A percentile compares a stretch with the other conserved stretches of the same genome.
phyloP scores from a whole-genome alignment of 345 rosid species.

The Kernera saxatilis region DNA sequence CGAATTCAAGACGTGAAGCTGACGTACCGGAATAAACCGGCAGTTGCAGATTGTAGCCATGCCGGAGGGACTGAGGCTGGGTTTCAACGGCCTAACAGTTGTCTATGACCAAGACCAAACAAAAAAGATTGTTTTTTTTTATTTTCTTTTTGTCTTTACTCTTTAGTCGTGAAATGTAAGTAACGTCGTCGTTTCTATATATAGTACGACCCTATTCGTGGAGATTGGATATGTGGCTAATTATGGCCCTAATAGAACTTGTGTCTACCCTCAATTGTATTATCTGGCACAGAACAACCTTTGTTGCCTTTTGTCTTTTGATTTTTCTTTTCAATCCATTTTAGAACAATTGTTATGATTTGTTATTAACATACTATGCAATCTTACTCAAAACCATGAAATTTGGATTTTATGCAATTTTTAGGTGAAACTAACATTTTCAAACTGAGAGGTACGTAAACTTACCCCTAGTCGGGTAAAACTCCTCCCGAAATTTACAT shows the following conservation, averaged over 20 bases:
- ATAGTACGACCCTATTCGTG: not conserved
- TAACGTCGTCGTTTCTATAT: not conserved
- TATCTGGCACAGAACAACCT: not conserved
- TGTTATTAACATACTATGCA: no score
- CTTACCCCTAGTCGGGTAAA: no score
- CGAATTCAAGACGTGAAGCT: constrained; percentile 47
- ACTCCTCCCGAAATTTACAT: no score
- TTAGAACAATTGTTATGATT: no score
- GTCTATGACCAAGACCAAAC: constrained; percentile 27
- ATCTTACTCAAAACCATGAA: no score
- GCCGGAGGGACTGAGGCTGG: constrained; percentile 51
- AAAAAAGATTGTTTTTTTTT: not conserved
- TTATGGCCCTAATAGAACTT: not conserved
- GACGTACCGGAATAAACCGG: constrained; percentile 39
- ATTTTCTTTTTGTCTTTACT: not conserved
- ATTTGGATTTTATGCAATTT: no score
- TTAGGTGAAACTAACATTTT: no score
- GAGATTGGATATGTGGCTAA: not conserved
- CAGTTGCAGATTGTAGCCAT: constrained; percentile 44
- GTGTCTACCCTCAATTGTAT: not conserved
- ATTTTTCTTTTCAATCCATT: not conserved
- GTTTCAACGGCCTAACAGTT: constrained; percentile 31
- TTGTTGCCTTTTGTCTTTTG: not conserved
- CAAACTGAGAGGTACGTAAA: no score
- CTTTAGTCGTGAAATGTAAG: not conserved